These are phyloP conservation scores for Fusarium sp. DNA, from an alignment of 2,329 filamentous ascomycete species.

Conservation along the genomic window DNA sequence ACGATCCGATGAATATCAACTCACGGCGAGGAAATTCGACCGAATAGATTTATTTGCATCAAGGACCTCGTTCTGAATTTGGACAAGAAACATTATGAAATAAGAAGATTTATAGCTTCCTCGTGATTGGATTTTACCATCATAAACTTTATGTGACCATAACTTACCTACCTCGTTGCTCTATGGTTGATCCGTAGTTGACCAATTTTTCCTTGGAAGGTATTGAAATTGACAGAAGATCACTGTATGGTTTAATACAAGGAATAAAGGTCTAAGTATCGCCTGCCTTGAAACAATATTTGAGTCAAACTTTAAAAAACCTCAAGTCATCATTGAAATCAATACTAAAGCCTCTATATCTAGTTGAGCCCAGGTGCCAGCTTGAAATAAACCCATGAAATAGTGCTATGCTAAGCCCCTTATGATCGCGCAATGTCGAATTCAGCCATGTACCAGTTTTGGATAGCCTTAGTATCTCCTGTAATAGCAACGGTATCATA, in stretches of 20 bases:
- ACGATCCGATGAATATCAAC: neutral
- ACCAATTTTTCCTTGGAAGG: too few relatives aligned
- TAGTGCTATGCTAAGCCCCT: neutral
- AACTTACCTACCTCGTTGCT: too few relatives aligned
- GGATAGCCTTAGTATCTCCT: constrained; percentile 62
- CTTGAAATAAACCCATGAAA: neutral
- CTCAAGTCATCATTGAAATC: neutral
- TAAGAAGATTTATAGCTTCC: neutral
- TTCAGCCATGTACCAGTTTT: constrained; percentile 64
- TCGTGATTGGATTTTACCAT: neutral
- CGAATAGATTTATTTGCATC: neutral
- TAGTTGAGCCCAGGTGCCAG: neutral
- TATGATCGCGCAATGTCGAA: constrained; percentile 55
- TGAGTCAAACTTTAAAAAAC: neutral
- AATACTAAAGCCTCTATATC: constrained; percentile 8
- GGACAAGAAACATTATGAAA: neutral
- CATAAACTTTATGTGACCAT: too few relatives aligned
- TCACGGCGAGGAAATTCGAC: neutral
- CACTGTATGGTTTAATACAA: too few relatives aligned
- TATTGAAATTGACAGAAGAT: neutral
- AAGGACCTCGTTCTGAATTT: neutral
- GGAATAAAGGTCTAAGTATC: too few relatives aligned
- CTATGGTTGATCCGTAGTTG: too few relatives aligned
- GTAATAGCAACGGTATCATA: constrained; percentile 63
- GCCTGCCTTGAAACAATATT: too few relatives aligned